Percentiles rank a stretch among this genome's conserved stretches.
These are phyloP conservation scores for Cryptococcus deneoformans DNA, from an alignment of 1,284 basidiomycete genomes.

Conservation along the genomic window DNA sequence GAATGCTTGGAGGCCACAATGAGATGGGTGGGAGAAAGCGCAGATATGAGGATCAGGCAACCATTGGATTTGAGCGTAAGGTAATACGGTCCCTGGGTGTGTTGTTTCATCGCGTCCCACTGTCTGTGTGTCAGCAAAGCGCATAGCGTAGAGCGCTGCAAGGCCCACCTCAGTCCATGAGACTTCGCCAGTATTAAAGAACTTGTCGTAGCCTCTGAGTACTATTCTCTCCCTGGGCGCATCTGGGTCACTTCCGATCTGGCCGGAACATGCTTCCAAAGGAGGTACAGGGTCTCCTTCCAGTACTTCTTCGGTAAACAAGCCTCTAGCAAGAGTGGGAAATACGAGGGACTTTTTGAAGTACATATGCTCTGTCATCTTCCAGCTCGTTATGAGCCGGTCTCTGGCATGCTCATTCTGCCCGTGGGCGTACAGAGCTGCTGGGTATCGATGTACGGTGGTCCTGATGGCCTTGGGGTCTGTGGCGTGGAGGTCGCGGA, in stretches of 20 bases:
- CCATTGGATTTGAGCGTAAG: slow-evolving; percentile 96
- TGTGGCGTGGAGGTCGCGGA: slow-evolving; percentile 27
- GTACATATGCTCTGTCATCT: slow-evolving; percentile 94
- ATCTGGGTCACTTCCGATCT: slow-evolving; percentile 4
- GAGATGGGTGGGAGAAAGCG: slow-evolving; percentile 70
- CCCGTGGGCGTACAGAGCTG: slow-evolving; percentile 31
- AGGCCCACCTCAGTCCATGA: slow-evolving; percentile 82
- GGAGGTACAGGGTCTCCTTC: slow-evolving; percentile 28
- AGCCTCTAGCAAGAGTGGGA: slow-evolving; percentile 81
- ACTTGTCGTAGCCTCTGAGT: slow-evolving; percentile 95
- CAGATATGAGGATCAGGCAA: slow-evolving; percentile 95
- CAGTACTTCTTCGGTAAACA: slow-evolving; percentile 65
- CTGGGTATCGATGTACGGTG: slow-evolving; percentile 39
- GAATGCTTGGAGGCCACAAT: slow-evolving; percentile 92
- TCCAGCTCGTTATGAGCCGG: slow-evolving; percentile 71
- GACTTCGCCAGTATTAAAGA: slow-evolving; percentile 97
- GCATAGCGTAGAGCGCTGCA: neutral
- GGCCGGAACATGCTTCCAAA: slow-evolving; percentile 22
- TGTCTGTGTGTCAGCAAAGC: slow-evolving; percentile 42
- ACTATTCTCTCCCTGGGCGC: slow-evolving; percentile 65
- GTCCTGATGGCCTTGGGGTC: slow-evolving; percentile 41
- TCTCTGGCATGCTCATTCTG: slow-evolving; percentile 18
- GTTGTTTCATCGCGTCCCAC: slow-evolving; percentile 73
- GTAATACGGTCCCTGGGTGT: slow-evolving; percentile 77
- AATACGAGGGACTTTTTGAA: slow-evolving; percentile 83